Conservation (phyloP, 202 grass and related monocot species). For the Elaeis oleifera region DNA sequence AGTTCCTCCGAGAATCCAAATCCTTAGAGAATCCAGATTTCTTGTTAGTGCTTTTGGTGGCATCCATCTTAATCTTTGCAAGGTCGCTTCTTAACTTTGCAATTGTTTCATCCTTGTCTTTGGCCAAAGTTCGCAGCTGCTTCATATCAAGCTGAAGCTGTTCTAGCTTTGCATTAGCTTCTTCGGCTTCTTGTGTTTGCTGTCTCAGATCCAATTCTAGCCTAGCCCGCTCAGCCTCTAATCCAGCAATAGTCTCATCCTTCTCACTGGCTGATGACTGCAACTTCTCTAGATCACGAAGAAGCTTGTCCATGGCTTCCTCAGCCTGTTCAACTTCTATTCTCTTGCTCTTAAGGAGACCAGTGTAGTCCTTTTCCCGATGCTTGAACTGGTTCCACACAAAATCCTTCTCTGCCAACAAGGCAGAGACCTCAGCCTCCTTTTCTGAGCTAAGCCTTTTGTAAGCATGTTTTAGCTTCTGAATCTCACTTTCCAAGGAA, state of each 20-base stretch:
- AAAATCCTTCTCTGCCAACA: slow-evolving; percentile 53
- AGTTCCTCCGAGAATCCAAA: slow-evolving; percentile 7
- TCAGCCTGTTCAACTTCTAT: slow-evolving; percentile 37
- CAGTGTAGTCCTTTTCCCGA: slow-evolving; percentile 44
- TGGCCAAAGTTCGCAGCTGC: slow-evolving; percentile 20
- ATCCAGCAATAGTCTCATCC: slow-evolving; percentile 31
- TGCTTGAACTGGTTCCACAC: slow-evolving; percentile 65
- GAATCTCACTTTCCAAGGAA: slow-evolving; percentile 34
- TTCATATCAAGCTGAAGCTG: slow-evolving; percentile 29
- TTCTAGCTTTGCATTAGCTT: slow-evolving; percentile 21
- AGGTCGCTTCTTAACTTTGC: slow-evolving; percentile 14
- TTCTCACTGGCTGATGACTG: slow-evolving; percentile 32
- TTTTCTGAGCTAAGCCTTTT: slow-evolving; percentile 44
- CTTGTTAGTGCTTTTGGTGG: slow-evolving; percentile 2
- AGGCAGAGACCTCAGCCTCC: slow-evolving; percentile 38
- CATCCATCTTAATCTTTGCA: slow-evolving; percentile 12
- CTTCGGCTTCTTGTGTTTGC: slow-evolving; percentile 14
- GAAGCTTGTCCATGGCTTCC: slow-evolving; percentile 40
- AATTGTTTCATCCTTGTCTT: slow-evolving; percentile 26
- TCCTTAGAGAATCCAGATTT: slow-evolving; percentile 28
- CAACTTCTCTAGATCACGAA: slow-evolving; percentile 31
- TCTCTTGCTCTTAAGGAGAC: slow-evolving; percentile 29
- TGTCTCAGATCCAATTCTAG: slow-evolving; percentile 7
- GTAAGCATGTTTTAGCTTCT: slow-evolving; percentile 57
- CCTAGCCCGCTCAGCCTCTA: slow-evolving; percentile 22